A percentile compares a stretch with the other conserved stretches of the same genome.
phyloP scores from a whole-genome alignment of 805 yeast genomes.

The Schizosaccharomyces osmophilus region DNA sequence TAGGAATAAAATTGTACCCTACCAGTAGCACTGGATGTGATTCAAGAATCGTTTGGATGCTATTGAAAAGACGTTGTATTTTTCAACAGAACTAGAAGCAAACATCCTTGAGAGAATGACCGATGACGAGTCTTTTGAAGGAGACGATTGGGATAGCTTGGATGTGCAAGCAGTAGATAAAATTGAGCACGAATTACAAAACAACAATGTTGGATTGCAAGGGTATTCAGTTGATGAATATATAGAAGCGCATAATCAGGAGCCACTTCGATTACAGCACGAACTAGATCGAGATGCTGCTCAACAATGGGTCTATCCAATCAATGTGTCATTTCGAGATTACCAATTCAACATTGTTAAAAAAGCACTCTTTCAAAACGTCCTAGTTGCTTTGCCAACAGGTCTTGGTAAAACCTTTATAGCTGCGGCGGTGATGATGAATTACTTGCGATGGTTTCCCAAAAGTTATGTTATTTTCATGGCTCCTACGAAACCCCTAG shows the following conservation, averaged over 20 bases:
- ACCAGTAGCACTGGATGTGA: too few relatives aligned
- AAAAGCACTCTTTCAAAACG: conserved; percentile 45
- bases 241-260: neutral
- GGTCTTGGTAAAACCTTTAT: conserved; percentile 94
- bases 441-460: conserved; percentile 67
- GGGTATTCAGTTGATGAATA: neutral
- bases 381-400: conserved; percentile 80
- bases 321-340: conserved; percentile 60
- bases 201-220: neutral
- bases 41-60: too few relatives aligned
- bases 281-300: neutral
- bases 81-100: too few relatives aligned
- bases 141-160: neutral
- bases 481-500: conserved; percentile 94
- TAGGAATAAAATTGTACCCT: too few relatives aligned
- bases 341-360: conserved; percentile 66
- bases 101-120: neutral
- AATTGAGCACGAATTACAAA: neutral
- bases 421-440: conserved; percentile 81
- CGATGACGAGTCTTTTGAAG: neutral
- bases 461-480: conserved; percentile 61
- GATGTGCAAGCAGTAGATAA: neutral
- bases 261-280: neutral
- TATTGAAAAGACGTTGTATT: too few relatives aligned
- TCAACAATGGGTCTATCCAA: conserved; percentile 48